These are phyloP conservation scores for Pythium utonaiense DNA, from an alignment of 352 stramenopile species.

Conservation along the genomic window DNA sequence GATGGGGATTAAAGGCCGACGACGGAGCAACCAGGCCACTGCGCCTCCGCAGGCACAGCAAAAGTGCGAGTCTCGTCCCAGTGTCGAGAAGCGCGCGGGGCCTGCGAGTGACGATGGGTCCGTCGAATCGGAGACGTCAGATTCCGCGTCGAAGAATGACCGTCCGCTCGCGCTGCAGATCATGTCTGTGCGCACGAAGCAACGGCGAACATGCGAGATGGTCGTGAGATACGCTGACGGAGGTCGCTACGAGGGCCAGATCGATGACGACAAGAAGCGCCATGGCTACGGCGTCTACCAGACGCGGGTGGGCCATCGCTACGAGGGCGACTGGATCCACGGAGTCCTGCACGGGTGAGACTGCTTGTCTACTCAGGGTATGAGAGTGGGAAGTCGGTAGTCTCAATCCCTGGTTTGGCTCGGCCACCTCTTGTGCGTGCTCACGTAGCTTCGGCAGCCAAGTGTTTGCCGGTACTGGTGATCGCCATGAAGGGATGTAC, in stretches of 20 bases:
- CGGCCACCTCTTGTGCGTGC: slow-evolving; percentile 1
- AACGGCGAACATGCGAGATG: slow-evolving; percentile 24
- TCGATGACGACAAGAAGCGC: slow-evolving; percentile 40
- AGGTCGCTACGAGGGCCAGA: slow-evolving; percentile 59
- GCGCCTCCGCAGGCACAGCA: slow-evolving; percentile 7
- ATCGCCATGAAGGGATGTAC: slow-evolving; percentile 87
- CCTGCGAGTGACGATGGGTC: slow-evolving; percentile 19
- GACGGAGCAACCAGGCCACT: slow-evolving; percentile 27
- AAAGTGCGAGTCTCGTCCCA: slow-evolving; percentile 27
- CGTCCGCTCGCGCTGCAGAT: slow-evolving; percentile 36
- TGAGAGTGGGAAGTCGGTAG: slow-evolving; percentile 16
- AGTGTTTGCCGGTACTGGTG: slow-evolving; percentile 70
- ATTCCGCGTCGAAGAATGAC: slow-evolving; percentile 6
- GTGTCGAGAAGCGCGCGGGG: not conserved
- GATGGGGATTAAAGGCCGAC: slow-evolving; percentile 70
- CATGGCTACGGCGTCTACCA: slow-evolving; percentile 63
- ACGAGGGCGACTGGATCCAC: slow-evolving; percentile 80
- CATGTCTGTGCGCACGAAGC: slow-evolving; percentile 46
- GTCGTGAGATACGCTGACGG: slow-evolving; percentile 64
- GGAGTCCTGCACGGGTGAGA: slow-evolving; percentile 81
- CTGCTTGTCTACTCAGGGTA: slow-evolving; percentile 4
- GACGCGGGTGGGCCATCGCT: slow-evolving; percentile 55
- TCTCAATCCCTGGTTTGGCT: slow-evolving; percentile 4
- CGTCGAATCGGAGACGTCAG: not conserved
- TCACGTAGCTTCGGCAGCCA: slow-evolving; percentile 75